Evolutionary conservation across 805 yeast genomes (phyloP), one percentile per base, ranked within the genome.

Genomic region (Yarrowia deformans): DNA sequence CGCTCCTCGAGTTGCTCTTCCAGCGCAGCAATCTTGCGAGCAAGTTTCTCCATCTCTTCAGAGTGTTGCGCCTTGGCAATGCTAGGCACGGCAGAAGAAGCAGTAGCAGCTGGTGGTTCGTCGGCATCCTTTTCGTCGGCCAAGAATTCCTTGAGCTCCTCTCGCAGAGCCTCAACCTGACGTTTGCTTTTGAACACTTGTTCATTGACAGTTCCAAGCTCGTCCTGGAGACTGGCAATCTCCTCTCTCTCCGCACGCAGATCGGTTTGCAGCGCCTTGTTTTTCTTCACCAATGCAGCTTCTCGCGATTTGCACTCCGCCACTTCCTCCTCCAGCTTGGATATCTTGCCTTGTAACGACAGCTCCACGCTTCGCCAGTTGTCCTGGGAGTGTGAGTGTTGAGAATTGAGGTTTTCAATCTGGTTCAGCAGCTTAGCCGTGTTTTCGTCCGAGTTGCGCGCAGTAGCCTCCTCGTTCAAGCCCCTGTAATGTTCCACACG

Each of bases 361-460:
- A 89, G 84, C 77, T 95, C 98, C 52, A 92, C 87, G 19, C 87
- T 80, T 69, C 89, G 88, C 97, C 97, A 91, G 76, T 89, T 91
- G 71, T 88, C 91, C 69, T 89, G 89, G 0, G 94, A 90, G 16
- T 88, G 84, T 8, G 90, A 84, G 72, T 90, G 89, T 76, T 93
- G 95, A 2, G 85, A 80, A 74, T 90, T 93, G 23, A 91, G 75
- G 16, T 83, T 79, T 54, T 84, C 86, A 72, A 88, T 87, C 49
- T 85, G 83, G 14, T 76, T 74, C 43, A 77, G 71, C 39, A 77
- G 70, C 42, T 81, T 76, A 68, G 79, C 81, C 60, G 81, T 82
- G 46, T 79, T 70, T 42, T 70, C 74, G 19, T 72, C 69, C 1
- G 68, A 71, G 5, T 72, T 69, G 0, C 77, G 72, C 2, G 80